phyloP scores from a whole-genome alignment of 164 flowering plant species.

The Aristolochia contorta region DNA sequence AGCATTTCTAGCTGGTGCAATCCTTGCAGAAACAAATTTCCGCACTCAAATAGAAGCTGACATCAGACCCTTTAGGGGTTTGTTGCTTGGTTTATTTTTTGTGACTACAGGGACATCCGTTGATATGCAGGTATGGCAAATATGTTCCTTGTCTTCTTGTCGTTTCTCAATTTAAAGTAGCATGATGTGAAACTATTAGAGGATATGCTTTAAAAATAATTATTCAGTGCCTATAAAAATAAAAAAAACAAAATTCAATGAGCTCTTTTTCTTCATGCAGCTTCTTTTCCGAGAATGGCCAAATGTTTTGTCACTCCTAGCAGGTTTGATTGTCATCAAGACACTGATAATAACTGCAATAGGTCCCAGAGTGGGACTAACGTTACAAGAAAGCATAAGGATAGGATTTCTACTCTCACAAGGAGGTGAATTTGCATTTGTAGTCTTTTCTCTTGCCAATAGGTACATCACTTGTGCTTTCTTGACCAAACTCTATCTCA shows the following conservation, averaged over 20 bases:
- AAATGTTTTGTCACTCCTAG: slow-evolving; percentile 84
- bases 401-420: slow-evolving; percentile 94
- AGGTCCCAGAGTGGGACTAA: slow-evolving; percentile 93
- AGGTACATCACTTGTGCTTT: slow-evolving; percentile 36
- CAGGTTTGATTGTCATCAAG: slow-evolving; percentile 80
- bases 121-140: slow-evolving; percentile 63
- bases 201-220: not conserved
- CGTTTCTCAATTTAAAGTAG: too few species aligned
- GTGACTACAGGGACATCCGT: slow-evolving; percentile 96
- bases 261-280: slow-evolving; percentile 37
- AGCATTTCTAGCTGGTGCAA: slow-evolving; percentile 95
- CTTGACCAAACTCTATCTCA: slow-evolving; percentile 1
- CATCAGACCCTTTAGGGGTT: slow-evolving; percentile 92
- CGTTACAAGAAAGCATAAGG: slow-evolving; percentile 79
- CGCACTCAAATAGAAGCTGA: slow-evolving; percentile 99
- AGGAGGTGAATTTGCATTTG: slow-evolving; percentile 98
- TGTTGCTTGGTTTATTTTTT: slow-evolving; percentile 93
- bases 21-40: slow-evolving; percentile 95
- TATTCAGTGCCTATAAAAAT: not conserved
- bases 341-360: slow-evolving; percentile 85
- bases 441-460: slow-evolving; percentile 94
- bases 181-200: too few species aligned
- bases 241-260: too few species aligned
- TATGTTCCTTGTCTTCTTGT: not conserved
- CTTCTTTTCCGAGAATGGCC: slow-evolving; percentile 95